A percentile compares a stretch with the other conserved stretches of the same genome.
Evolutionary conservation across 805 yeast species (phyloP).

Genomic region (Candida methanosorbosa): DNA sequence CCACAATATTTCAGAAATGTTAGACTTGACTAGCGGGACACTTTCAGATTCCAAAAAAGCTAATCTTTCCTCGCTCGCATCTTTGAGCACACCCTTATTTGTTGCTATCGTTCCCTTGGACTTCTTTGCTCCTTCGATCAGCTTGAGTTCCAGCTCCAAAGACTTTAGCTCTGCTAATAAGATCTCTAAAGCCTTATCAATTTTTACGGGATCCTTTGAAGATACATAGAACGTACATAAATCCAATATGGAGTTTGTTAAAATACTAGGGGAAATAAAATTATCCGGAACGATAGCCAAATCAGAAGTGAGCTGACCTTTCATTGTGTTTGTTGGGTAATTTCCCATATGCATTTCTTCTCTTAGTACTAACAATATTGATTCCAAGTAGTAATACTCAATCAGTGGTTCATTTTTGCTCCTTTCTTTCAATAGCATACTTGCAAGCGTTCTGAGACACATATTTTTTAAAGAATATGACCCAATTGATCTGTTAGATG

Average conservation of each 20-base stretch:
- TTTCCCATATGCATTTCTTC: constrained; percentile 1
- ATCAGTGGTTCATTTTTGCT: neutral
- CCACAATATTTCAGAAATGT: constrained; percentile 35
- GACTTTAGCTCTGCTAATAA: constrained; percentile 24
- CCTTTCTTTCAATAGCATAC: constrained; percentile 7
- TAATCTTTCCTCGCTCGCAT: no score
- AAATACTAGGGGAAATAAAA: constrained; percentile 11
- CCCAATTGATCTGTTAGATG: constrained; percentile 13
- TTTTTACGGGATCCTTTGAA: constrained; percentile 9
- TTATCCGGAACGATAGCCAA: constrained; percentile 15
- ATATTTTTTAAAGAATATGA: constrained; percentile 21
- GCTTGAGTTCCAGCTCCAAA: constrained; percentile 16
- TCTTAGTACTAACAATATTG: neutral
- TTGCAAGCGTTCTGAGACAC: constrained; percentile 29
- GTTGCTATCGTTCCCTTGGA: constrained; percentile 3
- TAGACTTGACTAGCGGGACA: constrained; percentile 30
- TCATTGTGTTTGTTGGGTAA: constrained; percentile 4
- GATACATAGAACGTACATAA: constrained; percentile 20
- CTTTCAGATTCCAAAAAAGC: no score
- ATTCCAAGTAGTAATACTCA: neutral
- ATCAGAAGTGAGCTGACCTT: constrained; percentile 3
- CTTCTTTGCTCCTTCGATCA: neutral
- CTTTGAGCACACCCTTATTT: no score
- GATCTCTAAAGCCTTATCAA: constrained; percentile 25
- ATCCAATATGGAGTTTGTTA: constrained; percentile 22